phyloP scores from a whole-genome alignment of 2,329 filamentous ascomycete genomes.

The Hawksworthiomyces lignivorus region DNA sequence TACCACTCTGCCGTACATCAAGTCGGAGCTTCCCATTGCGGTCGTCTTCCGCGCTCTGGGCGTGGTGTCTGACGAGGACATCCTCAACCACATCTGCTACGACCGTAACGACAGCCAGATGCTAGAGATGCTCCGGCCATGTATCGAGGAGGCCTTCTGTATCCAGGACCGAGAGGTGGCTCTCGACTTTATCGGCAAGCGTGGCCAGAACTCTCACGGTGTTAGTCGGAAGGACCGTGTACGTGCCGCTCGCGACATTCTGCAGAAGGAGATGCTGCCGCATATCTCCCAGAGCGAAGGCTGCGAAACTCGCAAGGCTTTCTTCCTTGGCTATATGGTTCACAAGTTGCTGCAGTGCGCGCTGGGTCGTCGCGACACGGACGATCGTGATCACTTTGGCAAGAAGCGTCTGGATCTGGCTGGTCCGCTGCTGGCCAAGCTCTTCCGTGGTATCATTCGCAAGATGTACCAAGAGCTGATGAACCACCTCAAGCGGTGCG shows the following conservation, averaged over 20 bases:
- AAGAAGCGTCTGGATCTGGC: conserved; percentile 97
- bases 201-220: conserved; percentile 64
- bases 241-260: conserved; percentile 83
- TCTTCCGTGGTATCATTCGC: conserved; percentile 87
- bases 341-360: conserved; percentile 91
- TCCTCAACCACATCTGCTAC: conserved; percentile 95
- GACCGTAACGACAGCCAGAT: conserved; percentile 92
- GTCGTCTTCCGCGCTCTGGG: conserved; percentile 94
- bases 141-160: conserved; percentile 92
- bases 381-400: conserved; percentile 97
- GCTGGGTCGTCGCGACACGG: conserved; percentile 83
- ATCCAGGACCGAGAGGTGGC: conserved; percentile 94
- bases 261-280: conserved; percentile 93
- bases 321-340: conserved; percentile 98
- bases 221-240: conserved; percentile 81
- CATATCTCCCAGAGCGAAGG: conserved; percentile 95
- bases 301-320: conserved; percentile 91
- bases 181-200: conserved; percentile 90
- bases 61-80: conserved; percentile 95
- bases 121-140: conserved; percentile 95
- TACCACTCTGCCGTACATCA: conserved; percentile 87
- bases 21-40: conserved; percentile 84
- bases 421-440: conserved; percentile 86
- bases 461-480: conserved; percentile 87
- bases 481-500: conserved; percentile 83